These are phyloP conservation scores for Pichia sp. DNA, from an alignment of 1,139 yeast species.

Conservation along the genomic window DNA sequence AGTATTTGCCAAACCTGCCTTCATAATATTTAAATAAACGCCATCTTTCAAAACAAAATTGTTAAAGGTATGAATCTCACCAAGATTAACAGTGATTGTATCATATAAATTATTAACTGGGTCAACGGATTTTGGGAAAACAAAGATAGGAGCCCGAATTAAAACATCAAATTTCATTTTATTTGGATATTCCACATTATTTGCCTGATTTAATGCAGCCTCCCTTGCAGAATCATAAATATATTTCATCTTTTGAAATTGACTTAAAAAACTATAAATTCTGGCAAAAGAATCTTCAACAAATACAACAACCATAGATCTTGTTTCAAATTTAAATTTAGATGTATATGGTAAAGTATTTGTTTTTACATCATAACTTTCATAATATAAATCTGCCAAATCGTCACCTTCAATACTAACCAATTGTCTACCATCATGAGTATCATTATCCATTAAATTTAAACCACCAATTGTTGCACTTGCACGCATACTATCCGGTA, in stretches of 20 bases:
- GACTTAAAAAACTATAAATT: constrained; percentile 59
- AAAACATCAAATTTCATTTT: constrained; percentile 66
- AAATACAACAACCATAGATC: constrained; percentile 68
- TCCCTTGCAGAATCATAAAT: constrained; percentile 83
- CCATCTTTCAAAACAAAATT: constrained; percentile 36
- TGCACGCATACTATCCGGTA: constrained; percentile 76
- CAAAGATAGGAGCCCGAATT: constrained; percentile 74
- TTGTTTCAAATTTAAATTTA: constrained; percentile 59
- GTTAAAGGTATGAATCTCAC: constrained; percentile 74
- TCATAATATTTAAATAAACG: constrained; percentile 40
- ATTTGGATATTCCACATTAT: constrained; percentile 54
- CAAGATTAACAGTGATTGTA: constrained; percentile 64
- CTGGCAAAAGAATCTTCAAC: constrained; percentile 74
- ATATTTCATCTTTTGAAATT: constrained; percentile 79
- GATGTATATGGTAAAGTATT: constrained; percentile 50
- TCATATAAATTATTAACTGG: constrained; percentile 45
- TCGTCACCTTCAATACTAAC: constrained; percentile 74
- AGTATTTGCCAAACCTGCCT: constrained; percentile 68
- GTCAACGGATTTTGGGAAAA: constrained; percentile 59
- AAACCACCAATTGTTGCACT: constrained; percentile 75
- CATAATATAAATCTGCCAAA: constrained; percentile 76
- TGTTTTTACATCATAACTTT: constrained; percentile 62
- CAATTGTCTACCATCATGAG: constrained; percentile 61
- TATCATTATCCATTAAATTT: constrained; percentile 68
- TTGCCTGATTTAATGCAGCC: constrained; percentile 70